These are phyloP conservation scores for Kuraishia borneana DNA, from an alignment of 805 yeast species.

Conservation along the genomic window DNA sequence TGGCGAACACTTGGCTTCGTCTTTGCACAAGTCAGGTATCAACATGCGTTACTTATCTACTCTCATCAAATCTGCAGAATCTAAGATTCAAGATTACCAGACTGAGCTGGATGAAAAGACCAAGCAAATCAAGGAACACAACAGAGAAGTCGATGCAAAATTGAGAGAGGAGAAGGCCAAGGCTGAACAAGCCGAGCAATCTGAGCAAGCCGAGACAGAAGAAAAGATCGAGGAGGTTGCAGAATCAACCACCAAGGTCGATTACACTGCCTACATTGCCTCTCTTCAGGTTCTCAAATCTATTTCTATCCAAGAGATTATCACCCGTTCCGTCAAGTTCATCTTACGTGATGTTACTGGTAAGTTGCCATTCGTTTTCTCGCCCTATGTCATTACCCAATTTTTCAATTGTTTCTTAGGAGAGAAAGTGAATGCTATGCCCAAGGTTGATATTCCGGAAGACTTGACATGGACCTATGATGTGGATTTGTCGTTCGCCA, in stretches of 20 bases:
- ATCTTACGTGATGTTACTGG: constrained; percentile 39
- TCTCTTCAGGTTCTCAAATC: constrained; percentile 35
- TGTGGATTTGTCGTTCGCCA: constrained; percentile 27
- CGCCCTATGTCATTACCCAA: constrained; percentile 53
- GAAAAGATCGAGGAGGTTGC: constrained; percentile 18
- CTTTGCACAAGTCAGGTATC: constrained; percentile 74
- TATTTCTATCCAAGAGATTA: constrained; percentile 52
- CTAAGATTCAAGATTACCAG: constrained; percentile 10
- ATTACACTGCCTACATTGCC: constrained; percentile 29
- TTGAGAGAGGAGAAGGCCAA: constrained; percentile 21
- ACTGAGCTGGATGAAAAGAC: constrained; percentile 11
- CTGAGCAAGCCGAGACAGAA: constrained; percentile 18
- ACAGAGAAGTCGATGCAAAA: constrained; percentile 13
- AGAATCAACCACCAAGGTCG: constrained; percentile 22
- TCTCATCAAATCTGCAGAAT: constrained; percentile 28
- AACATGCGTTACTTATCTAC: constrained; percentile 80
- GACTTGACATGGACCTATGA: constrained; percentile 27
- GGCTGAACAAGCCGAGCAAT: constrained; percentile 19
- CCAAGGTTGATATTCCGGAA: constrained; percentile 31
- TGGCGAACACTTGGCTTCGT: constrained; percentile 60
- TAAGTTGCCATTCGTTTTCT: constrained; percentile 38
- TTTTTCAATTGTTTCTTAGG: constrained; percentile 67
- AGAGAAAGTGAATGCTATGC: constrained; percentile 25
- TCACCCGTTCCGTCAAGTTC: constrained; percentile 75
- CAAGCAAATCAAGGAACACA: constrained; percentile 13